Percentiles rank a stretch among this genome's conserved stretches.
Evolutionary conservation across 2,329 filamentous ascomycete genomes (phyloP).

Genomic region (Atkinsonella texensis): DNA sequence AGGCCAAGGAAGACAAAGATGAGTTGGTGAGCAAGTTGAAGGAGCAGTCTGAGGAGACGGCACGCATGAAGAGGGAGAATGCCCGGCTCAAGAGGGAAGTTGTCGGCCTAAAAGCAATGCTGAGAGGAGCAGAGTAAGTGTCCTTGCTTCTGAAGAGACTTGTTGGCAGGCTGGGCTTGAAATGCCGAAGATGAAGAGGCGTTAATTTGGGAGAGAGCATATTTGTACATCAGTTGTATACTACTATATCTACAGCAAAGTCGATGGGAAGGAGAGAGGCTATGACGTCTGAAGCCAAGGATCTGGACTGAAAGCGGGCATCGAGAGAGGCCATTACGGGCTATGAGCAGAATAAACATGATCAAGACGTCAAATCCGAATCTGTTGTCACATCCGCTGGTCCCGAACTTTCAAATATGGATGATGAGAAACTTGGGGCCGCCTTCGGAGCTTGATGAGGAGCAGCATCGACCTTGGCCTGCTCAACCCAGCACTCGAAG

Average conservation of each 20-base stretch:
- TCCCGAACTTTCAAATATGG: neutral
- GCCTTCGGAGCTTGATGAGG: neutral
- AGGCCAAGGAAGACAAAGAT: slow-evolving; percentile 65
- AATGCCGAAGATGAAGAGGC: neutral
- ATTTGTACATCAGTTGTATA: slow-evolving; percentile 5
- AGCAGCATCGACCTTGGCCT: slow-evolving; percentile 4
- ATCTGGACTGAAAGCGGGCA: neutral
- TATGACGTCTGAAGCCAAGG: neutral
- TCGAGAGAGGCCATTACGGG: neutral
- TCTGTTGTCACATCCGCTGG: neutral
- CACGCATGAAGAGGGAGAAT: slow-evolving; percentile 74
- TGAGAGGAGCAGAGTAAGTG: slow-evolving; percentile 32
- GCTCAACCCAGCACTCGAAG: slow-evolving; percentile 55
- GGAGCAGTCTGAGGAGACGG: slow-evolving; percentile 66
- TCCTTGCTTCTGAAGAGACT: slow-evolving; percentile 14
- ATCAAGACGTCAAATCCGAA: neutral
- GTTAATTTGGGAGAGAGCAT: neutral
- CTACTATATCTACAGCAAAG: neutral
- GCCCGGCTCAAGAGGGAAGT: slow-evolving; percentile 71
- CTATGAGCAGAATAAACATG: neutral
- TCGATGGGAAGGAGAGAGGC: neutral
- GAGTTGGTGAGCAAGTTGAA: slow-evolving; percentile 61
- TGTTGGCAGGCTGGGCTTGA: slow-evolving; percentile 5
- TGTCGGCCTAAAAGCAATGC: slow-evolving; percentile 49
- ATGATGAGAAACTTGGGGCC: neutral